Evolutionary conservation across 176 grass and related monocot genomes (phyloP).

Genomic region (Oryza punctata): DNA sequence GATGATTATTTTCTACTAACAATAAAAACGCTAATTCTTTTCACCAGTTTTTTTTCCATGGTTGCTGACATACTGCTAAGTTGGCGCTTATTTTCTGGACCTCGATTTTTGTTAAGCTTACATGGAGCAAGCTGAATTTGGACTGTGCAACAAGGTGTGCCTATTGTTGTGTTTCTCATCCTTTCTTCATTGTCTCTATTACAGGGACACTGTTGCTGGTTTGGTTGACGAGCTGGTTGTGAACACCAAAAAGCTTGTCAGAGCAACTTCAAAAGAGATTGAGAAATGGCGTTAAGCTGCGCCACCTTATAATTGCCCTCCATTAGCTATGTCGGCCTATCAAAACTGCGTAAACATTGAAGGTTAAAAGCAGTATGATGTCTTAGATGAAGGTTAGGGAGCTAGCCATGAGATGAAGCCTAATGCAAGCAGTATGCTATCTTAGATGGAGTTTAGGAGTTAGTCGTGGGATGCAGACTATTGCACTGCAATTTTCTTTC

Average conservation of each 20-base stretch:
- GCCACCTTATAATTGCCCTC: background rate
- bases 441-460: slow-evolving; percentile 22
- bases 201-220: slow-evolving; percentile 59
- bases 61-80: background rate
- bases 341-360: background rate
- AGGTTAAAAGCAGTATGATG: background rate
- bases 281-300: slow-evolving; percentile 70
- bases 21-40: background rate
- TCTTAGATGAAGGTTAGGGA: background rate
- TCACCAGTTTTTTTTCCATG: background rate
- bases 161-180: background rate
- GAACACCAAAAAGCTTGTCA: slow-evolving; percentile 76
- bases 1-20: background rate
- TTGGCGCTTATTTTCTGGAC: background rate
- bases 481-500: background rate
- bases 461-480: background rate
- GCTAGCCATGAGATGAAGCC: background rate
- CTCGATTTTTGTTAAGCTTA: background rate
- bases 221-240: slow-evolving; percentile 67
- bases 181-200: slow-evolving; percentile 35
- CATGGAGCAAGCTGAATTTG: background rate
- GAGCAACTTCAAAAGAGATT: slow-evolving; percentile 68
- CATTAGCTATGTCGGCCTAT: background rate
- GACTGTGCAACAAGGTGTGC: background rate
- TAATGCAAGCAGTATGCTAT: background rate